Evolutionary conservation across 148 eudicot genomes (phyloP), one percentile per base, ranked within the genome.

Genomic region (Rhododendron kiyosumense): DNA sequence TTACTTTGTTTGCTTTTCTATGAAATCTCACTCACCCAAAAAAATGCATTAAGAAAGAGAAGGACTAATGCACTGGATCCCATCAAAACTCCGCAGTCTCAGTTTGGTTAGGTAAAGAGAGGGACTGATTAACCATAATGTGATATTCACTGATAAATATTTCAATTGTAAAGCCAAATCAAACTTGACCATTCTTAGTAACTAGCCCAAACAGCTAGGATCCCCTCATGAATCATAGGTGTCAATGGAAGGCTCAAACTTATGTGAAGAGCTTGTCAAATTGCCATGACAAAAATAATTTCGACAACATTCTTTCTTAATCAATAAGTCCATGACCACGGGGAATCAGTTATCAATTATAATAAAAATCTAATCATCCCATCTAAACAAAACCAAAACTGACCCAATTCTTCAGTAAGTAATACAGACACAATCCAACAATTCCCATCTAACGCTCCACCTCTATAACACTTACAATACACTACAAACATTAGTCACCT

Each of bases 61-160:
- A 3, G 45, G 1, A 94, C 95, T 91, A 94, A 90, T 91, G 92
- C 94, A 93, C 92, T 87, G 89, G 90, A 92, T 94, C 89, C 88
- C 91, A 93, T 93, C 87, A 92, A 88, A 92, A 90, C 94, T 91
- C 90, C 89, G 89, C 86, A 92, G 91, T 86, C 8, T 6, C 8
- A 0, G 8, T 41, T 41, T 41, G 45, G 45, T 41, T 41, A 0
- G 7, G 45, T 41, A 32, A 22, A 54, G 69, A 34, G 17, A 34
- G 7, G 26, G 26, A 15, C 45, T 32, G 17, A 81, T 54, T 24
- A 81, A 52, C 83, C 65, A 51, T 79, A 48, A n/a, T 48, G 63
- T 49, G 82, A 28, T 6, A 79, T 49, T 28, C 38, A 41, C 9
- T 4, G 9, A 79, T 30, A 1, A 11, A n/a, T 67, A 65, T 8